A percentile compares a stretch with the other conserved stretches of the same genome.
These are phyloP conservation scores for Pyrenochaeta sp. DNA, from an alignment of 2,329 filamentous ascomycete species.

Conservation along the genomic window DNA sequence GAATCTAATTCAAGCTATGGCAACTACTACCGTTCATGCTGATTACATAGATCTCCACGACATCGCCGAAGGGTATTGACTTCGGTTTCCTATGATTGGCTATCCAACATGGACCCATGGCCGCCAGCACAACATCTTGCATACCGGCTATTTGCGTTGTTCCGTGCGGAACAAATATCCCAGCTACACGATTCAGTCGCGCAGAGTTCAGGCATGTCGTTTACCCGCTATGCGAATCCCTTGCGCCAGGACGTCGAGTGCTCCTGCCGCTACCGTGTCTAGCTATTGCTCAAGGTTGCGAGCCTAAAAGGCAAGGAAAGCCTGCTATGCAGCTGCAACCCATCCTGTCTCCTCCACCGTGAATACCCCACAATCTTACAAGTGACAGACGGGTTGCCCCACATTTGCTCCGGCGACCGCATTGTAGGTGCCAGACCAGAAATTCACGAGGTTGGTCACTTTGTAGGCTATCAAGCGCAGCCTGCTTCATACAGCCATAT, in stretches of 20 bases:
- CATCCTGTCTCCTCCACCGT: constrained; percentile 5
- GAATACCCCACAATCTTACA: constrained; percentile 9
- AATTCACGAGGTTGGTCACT: background rate
- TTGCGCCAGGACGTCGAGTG: background rate
- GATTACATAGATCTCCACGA: background rate
- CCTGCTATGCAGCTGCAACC: constrained; percentile 7
- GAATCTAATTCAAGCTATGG: background rate
- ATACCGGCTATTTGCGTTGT: constrained; percentile 2
- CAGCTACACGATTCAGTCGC: background rate
- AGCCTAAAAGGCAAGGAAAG: constrained; percentile 5
- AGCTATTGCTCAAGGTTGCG: background rate
- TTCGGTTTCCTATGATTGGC: background rate
- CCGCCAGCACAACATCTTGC: constrained; percentile 2
- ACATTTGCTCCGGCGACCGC: constrained; percentile 1
- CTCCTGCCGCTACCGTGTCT: constrained; percentile 4
- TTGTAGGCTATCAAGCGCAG: background rate
- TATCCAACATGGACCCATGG: background rate
- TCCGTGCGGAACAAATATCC: background rate
- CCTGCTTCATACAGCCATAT: background rate
- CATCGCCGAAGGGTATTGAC: background rate
- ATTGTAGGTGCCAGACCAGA: background rate
- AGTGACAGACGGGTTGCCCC: constrained; percentile 3
- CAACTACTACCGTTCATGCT: background rate
- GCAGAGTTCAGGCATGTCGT: constrained; percentile 4
- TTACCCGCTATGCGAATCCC: background rate